phyloP scores from a whole-genome alignment of 2,329 filamentous ascomycete genomes.

The Aspergillus fijiensis region DNA sequence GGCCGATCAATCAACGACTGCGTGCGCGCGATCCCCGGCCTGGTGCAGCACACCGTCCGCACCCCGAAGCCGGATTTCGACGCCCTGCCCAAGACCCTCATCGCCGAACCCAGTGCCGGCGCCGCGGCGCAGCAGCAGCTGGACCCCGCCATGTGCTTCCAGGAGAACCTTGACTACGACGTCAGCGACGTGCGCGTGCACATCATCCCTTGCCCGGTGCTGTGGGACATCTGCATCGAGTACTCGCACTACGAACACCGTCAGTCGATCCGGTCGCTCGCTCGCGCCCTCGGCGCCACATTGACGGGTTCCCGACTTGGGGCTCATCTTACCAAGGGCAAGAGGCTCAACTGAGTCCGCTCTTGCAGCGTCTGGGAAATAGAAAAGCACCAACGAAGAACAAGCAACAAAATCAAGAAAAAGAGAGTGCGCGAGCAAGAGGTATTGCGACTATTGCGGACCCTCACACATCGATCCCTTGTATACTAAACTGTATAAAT shows the following conservation, averaged over 20 bases:
- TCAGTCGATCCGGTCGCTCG: slow-evolving; percentile 24
- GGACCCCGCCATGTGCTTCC: slow-evolving; percentile 25
- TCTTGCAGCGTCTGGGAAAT: no score
- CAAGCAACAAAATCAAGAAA: no score
- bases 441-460: no score
- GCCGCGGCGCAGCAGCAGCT: not conserved
- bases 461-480: no score
- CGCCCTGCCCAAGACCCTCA: slow-evolving; percentile 21
- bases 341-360: not conserved
- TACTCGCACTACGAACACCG: slow-evolving; percentile 34
- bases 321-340: slow-evolving; percentile 2
- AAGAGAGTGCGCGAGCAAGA: no score
- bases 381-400: no score
- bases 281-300: slow-evolving; percentile 30
- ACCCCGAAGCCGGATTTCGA: slow-evolving; percentile 28
- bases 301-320: slow-evolving; percentile 29
- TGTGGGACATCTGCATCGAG: slow-evolving; percentile 39
- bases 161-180: slow-evolving; percentile 37
- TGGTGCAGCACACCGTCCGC: slow-evolving; percentile 30
- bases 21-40: slow-evolving; percentile 33
- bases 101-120: not conserved
- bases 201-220: slow-evolving; percentile 27
- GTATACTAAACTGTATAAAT: no score
- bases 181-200: slow-evolving; percentile 33
- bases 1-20: slow-evolving; percentile 30